Base-by-base conservation (phyloP, 2,329 filamentous ascomycete genomes). In the Colletotrichum sp. region DNA sequence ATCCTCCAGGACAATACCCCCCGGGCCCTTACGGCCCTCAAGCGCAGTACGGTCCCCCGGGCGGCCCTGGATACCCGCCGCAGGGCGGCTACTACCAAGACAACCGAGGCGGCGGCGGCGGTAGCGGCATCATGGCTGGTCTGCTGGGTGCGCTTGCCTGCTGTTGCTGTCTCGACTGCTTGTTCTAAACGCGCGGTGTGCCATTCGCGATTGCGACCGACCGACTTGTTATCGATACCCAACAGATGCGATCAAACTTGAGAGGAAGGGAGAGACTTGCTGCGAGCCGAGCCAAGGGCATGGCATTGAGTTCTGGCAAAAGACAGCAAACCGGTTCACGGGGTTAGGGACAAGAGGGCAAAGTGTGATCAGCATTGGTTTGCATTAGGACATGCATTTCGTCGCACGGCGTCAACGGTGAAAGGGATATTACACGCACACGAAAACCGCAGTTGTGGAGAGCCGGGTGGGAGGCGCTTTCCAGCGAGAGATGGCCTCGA, bases 131-230 rank as follows among this genome's bases (percentile, higher is more conserved):
- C 70, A 78, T 90, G 57, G 86, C 87, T 39, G 88, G 87, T 57
- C 81, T 90, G 69, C 79, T 91, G 18, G 90, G 88, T 18, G 85
- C 85, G 77, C 80, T 90, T 76, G 90, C 90, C 2, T 91, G 90
- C 81, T 92, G 90, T 81, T 92, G 90, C 83, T 92, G 90, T 80
- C 81, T 92, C 80, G 90, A 92, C 78, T 84, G 86, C 60, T 80
- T 92, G n/a, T 91, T 91, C 80, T 92, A 88, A 83, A 59, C 21
- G 55, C 39, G 18, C 44, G n/a, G n/a, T 52, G 44, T 52, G 39
- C 44, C n/a, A 52, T 52, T 52, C 44, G 72, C 36, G 57, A 82
- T 72, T 44, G 49, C 26, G 28, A 63, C 52, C 12, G 32, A 32
- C 24, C 24, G 36, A 66, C 28, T 24, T 52, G 68, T 30, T 30